Base-by-base conservation (phyloP, 371 early-diverging fungal genomes). In the Homolaphlyctis polyrhiza region DNA sequence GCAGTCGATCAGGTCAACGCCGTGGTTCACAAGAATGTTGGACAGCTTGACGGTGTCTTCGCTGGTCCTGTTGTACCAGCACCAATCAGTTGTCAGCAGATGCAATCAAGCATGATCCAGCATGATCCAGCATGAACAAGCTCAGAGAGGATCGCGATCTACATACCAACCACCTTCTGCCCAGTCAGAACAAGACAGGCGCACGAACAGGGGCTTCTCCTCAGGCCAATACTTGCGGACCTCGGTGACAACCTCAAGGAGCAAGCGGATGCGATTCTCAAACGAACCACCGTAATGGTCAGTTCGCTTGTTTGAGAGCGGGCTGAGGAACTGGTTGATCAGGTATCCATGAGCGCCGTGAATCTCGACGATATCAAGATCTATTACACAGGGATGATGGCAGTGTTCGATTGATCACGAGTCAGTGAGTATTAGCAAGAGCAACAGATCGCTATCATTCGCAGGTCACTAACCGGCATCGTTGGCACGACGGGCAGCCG, bases 281-380 rank as follows among this genome's bases (percentile, higher is more conserved):
- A 89, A 82, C 0, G 86, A 81, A 1, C 91, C 91, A 51, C 88
- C 85, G 69, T 92, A 95, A 50, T 86, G 67, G 69, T 95, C 96
- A 0, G 91, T 90, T 43, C 96, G 85, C 33, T 81, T 66, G 77
- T 95, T 96, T 43, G 87, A 80, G 14, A 89, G 63, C 1, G 93
- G 91, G 28, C 90, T 90, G 23, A 92, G 68, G 66, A 96, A 96
- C 66, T 80, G 80, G 69, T 85, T 82, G 57, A 92, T 61, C 47
- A 94, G 74, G 71, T 92, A 94, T 5, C 91, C 91, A 65, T 85
- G 86, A 35, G 61, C 64, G 50, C 82, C 85, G 65, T 96, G 96
- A 48, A 96, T 78, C 73, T 96, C 94, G 27, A 95, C 67, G 0
- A 86, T 86, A 52, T 96, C 93, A 70, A 93, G 88, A 0, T 92